Conservation (phyloP, 805 yeast genomes). For the Candida ortonii region DNA sequence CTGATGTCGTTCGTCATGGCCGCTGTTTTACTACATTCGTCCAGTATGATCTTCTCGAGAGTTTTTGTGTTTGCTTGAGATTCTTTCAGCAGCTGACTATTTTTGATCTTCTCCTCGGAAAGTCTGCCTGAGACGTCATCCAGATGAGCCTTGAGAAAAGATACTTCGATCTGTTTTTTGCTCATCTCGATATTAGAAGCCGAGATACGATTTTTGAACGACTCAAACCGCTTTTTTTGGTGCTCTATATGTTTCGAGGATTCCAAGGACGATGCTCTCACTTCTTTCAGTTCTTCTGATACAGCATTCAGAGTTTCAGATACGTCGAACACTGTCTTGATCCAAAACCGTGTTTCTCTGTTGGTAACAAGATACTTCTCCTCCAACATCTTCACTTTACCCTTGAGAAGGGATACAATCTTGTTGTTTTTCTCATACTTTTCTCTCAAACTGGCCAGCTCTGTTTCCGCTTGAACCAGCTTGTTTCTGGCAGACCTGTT, state of each 20-base stretch:
- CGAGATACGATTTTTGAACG: slow-evolving; percentile 15
- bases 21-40: neutral
- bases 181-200: slow-evolving; percentile 8
- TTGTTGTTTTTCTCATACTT: too few species aligned
- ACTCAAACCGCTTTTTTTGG: slow-evolving; percentile 14
- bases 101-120: slow-evolving; percentile 45
- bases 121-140: slow-evolving; percentile 45
- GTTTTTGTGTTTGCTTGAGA: slow-evolving; percentile 36
- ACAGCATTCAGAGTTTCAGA: too few species aligned
- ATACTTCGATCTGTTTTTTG: slow-evolving; percentile 27
- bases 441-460: too few species aligned
- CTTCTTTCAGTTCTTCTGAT: slow-evolving; percentile 10
- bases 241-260: too few species aligned
- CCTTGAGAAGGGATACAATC: too few species aligned
- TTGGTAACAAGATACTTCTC: too few species aligned
- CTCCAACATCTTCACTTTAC: too few species aligned
- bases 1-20: too few species aligned
- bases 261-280: too few species aligned
- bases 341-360: too few species aligned
- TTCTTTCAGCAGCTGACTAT: slow-evolving; percentile 26
- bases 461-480: neutral
- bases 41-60: slow-evolving; percentile 9
- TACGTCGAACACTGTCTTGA: too few species aligned
- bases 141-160: slow-evolving; percentile 33
- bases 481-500: neutral